Evolutionary conservation across 768 basidiomycete species (phyloP).

Genomic region (Rhodotorula graminis): DNA sequence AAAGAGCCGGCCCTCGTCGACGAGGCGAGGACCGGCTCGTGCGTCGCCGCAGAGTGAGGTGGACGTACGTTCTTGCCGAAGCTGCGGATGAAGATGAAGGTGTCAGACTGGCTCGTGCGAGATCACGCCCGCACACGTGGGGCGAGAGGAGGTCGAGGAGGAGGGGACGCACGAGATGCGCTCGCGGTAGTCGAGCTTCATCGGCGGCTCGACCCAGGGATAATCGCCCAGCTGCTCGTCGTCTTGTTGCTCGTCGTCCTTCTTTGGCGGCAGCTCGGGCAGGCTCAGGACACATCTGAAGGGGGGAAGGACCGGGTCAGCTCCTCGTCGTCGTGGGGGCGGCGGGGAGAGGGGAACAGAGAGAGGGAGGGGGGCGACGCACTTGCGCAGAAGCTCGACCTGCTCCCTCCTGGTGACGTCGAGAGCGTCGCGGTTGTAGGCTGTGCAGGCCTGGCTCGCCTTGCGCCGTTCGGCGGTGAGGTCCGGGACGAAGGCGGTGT

Average conservation of each 20-base stretch:
- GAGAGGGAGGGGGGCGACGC: background rate
- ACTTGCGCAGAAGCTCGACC: slow-evolving; percentile 25
- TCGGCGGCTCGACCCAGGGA: slow-evolving; percentile 29
- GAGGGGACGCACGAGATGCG: slow-evolving; percentile 1
- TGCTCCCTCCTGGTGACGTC: slow-evolving; percentile 23
- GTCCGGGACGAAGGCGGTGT: slow-evolving; percentile 32
- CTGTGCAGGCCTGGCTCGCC: slow-evolving; percentile 10
- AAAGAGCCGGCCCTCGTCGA: too few relatives aligned
- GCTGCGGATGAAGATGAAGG: too few relatives aligned
- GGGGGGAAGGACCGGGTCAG: too few relatives aligned
- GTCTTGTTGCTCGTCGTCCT: slow-evolving; percentile 17
- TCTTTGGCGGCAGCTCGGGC: slow-evolving; percentile 6
- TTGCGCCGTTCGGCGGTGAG: slow-evolving; percentile 7
- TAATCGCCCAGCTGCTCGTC: slow-evolving; percentile 15
- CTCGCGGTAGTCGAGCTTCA: slow-evolving; percentile 30
- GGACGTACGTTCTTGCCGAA: background rate
- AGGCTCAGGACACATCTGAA: slow-evolving; percentile 14
- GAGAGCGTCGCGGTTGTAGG: slow-evolving; percentile 17
- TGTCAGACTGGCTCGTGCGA: background rate
- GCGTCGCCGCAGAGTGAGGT: too few relatives aligned
- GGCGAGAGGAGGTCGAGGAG: background rate
- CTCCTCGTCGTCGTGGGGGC: too few relatives aligned
- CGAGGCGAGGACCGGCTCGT: too few relatives aligned
- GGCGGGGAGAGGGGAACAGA: too few relatives aligned
- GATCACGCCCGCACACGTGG: too few relatives aligned